Evolutionary conservation across 257 asterid genomes (phyloP), one percentile per base, ranked within the genome.

Genomic region (Plectranthus barbatus): DNA sequence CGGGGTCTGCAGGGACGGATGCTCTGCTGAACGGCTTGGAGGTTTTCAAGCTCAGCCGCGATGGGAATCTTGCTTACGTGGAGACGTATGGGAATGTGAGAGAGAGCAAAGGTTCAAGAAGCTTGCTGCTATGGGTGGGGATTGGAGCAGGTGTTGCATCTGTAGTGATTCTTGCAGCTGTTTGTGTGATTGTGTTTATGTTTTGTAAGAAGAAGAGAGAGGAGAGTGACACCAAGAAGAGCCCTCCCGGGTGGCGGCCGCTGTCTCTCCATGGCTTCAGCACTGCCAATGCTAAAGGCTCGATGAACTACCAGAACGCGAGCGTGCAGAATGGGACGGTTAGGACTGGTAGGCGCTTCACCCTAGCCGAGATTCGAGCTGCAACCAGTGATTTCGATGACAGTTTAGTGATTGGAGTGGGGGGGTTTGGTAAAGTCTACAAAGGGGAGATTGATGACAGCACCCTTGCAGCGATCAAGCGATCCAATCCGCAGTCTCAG

Each of bases 381-480:
- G 94, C 95, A 7, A 84, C 97, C 1, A 77, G 65, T 49, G 78
- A 83, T 56, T 90, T 86, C 20, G 95, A 90, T 5, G 95, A 84
- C 39, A 80, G 84, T 66, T 67, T 83, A 33, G 81, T 85, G 70
- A 90, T 90, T 26, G 97, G 97, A 20, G 92, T 83, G 12, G 97
- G 97, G 39, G 97, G 97, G 20, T 87, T 90, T 41, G 97, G 97
- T 3, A 90, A 84, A 55, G 97, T 90, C 48, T 90, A 66, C 86
- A 81, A 75, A 62, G 97, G 91, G 36, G 87, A 84, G 67, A 81
- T 84, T 17, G 88, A 80, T 9, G 95, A 87, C 21, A 66, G 68
- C 21, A 77, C 76, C 24, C 81, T 72, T 8, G 91, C 75, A 11
- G 97, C 97, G 3, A 76, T 87, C 44, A 90, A 90, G 69, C 76